These are phyloP conservation scores for Eutrema salsugineum DNA, from an alignment of 441 rosid species.

Conservation along the genomic window DNA sequence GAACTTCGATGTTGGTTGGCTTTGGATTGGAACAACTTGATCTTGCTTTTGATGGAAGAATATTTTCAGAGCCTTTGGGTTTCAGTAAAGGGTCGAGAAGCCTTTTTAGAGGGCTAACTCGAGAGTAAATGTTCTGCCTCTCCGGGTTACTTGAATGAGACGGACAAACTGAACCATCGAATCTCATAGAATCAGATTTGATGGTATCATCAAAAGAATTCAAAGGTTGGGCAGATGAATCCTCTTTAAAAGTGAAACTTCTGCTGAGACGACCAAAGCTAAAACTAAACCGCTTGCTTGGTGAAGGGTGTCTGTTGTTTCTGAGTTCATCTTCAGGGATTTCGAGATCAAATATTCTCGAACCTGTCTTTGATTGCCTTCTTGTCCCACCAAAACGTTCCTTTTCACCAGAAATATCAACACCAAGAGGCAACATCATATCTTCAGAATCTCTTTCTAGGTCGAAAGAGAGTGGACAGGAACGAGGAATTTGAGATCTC, in stretches of 20 bases:
- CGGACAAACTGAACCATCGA: slow-evolving; percentile 34
- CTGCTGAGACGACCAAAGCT: slow-evolving; percentile 66
- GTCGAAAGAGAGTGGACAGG: slow-evolving; percentile 45
- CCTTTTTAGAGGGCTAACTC: slow-evolving; percentile 74
- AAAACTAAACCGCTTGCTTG: slow-evolving; percentile 73
- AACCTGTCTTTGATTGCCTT: slow-evolving; percentile 29
- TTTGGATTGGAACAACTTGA: slow-evolving; percentile 31
- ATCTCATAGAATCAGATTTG: slow-evolving; percentile 55
- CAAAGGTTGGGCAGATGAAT: slow-evolving; percentile 43
- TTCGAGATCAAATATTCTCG: slow-evolving; percentile 43
- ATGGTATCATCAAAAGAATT: slow-evolving; percentile 41
- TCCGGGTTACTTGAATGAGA: slow-evolving; percentile 38
- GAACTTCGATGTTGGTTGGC: slow-evolving; percentile 19
- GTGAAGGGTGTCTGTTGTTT: slow-evolving; percentile 53
- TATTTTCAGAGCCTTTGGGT: slow-evolving; percentile 45
- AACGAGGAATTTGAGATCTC: slow-evolving; percentile 38
- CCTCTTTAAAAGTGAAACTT: slow-evolving; percentile 76
- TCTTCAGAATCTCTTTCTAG: slow-evolving; percentile 33
- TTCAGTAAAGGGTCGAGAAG: slow-evolving; percentile 64
- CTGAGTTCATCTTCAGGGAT: slow-evolving; percentile 30
- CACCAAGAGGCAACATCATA: slow-evolving; percentile 24
- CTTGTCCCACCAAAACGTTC: slow-evolving; percentile 28
- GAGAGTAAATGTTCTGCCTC: slow-evolving; percentile 36
- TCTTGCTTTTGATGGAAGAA: slow-evolving; percentile 35
- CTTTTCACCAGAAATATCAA: slow-evolving; percentile 25